Base-by-base conservation (phyloP, 2,329 filamentous ascomycete genomes). In the Aureobasidium leucospermi region DNA sequence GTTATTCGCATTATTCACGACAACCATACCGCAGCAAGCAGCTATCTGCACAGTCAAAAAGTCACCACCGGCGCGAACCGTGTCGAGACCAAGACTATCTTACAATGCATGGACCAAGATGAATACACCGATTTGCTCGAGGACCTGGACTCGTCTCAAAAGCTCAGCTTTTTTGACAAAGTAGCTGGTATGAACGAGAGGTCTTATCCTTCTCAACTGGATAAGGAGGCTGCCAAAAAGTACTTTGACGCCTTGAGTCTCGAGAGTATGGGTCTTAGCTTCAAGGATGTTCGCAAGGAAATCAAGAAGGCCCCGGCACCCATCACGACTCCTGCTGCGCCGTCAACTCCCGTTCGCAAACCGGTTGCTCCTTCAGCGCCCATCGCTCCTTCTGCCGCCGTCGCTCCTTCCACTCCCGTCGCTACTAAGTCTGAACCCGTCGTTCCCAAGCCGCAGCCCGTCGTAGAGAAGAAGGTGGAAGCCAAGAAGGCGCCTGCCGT, bases 101-200 rank as follows among this genome's bases (percentile, higher is more conserved):
- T 59, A 5, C 47, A 47, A 36, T 29, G 16, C 13, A 52, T 51
- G 47, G 47, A 43, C n/a, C 51, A 41, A 28, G 38, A 59, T 6
- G 61, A 63, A 38, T 63, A 63, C 43, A 31, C 49, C 9, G 61
- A 63, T 23, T 34, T 61, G 2, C 45, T 63, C 8, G 19, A 57
- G 34, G 59, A 51, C 42, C 55, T 61, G 3, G 36, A 48, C 16
- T 9, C 43, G 29, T 5, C 42, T n/a, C 55, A 63, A 16, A 61
- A 61, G 45, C 3, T 42, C 13, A 31, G 29, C 16, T 42, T 63
- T 10, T 29, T 61, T n/a, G 23, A 34, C 16, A 56, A 48, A 19
- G 59, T 52, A 4, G 51, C 59, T 34, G 16, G 19, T 6, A 32
- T 48, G 41, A 43, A 41, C 29, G 51, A 49, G 42, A 48, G 32